Evolutionary conservation across 192 early-diverging fungal species (phyloP), one percentile per base, ranked within the genome.

Genomic region (Linnemannia zychae): DNA sequence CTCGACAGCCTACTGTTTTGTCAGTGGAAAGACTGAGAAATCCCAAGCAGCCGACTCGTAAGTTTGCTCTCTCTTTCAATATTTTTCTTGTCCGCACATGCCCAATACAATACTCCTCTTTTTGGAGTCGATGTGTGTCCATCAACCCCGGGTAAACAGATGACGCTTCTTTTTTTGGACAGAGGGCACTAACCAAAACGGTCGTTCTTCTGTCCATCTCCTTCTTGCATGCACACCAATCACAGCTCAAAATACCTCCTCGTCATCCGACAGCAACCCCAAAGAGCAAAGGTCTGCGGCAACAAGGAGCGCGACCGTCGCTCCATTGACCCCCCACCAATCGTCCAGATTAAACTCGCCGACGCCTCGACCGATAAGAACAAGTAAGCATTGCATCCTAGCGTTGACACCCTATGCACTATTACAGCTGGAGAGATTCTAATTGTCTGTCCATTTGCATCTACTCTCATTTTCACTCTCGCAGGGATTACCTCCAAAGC

Each of bases 221-320:
- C 17, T 69, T 18, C 36, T 57, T 20, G 12, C 57, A 12, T 48
- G 5, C 15, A 33, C 28, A 31, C n/a, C 17, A n/a, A 28, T 52
- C 50, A 20, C 11, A 79, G 83, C 13, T 76, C 83, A 33, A 85
- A 89, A 68, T 93, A 92, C 87, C 74, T 77, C 22, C 90, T 97
- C 49, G 87, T 90, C 70, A 91, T 97, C 49, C 90, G 94, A n/a
- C 97, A 98, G 82, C 93, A 97, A 82, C 97, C 97, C 40, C 91
- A 93, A 80, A 95, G 94, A 81, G 96, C 95, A 13, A 91, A 96
- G 71, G 94, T 97, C 90, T 98, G 97, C 86, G 96, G 96, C 75
- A 92, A 94, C 88, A 96, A 96, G 78, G 97, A 97, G 79, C 96
- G 97, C 88, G 95, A 96, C 80, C 89, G 95, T 82, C 88, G 95